A percentile compares a stretch with the other conserved stretches of the same genome.
These are phyloP conservation scores for Elaeagnus macrophylla DNA, from an alignment of 306 rosid genomes.

Conservation along the genomic window DNA sequence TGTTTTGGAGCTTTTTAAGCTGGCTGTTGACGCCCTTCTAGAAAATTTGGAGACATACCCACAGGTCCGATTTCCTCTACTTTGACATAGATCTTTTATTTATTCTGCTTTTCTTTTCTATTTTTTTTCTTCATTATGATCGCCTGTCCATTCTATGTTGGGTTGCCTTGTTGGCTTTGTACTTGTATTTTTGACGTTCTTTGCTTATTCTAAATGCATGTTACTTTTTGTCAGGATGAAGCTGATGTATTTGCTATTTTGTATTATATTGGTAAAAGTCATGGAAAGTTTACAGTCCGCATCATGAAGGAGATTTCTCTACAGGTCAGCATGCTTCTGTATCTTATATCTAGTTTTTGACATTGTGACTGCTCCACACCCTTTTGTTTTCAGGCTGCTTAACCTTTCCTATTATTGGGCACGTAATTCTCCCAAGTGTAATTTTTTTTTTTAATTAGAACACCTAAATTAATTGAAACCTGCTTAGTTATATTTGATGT, in stretches of 20 bases:
- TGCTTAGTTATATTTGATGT: too few relatives aligned
- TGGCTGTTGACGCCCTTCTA: conserved; percentile 46
- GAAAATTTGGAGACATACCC: conserved; percentile 46
- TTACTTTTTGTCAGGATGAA: conserved; percentile 59
- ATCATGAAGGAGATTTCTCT: conserved; percentile 33
- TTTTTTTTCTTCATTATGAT: too few relatives aligned
- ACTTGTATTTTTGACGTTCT: neutral
- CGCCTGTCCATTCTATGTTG: too few relatives aligned
- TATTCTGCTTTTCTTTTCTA: too few relatives aligned
- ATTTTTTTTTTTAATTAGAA: too few relatives aligned
- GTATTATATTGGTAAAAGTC: conserved; percentile 68
- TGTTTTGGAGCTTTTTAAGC: conserved; percentile 37
- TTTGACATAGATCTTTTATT: neutral
- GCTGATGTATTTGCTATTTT: conserved; percentile 53
- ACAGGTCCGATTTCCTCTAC: conserved; percentile 39
- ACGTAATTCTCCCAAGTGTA: too few relatives aligned
- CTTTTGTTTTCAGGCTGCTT: too few relatives aligned
- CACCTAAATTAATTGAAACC: too few relatives aligned
- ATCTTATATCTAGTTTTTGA: neutral
- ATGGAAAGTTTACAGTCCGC: conserved; percentile 45
- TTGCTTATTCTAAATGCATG: conserved; percentile 9
- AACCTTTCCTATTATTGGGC: too few relatives aligned
- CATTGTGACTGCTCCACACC: neutral
- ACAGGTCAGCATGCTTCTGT: conserved; percentile 45
- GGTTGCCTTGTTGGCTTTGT: neutral